Base-by-base conservation (phyloP, 140 eudicot species). In the Anethum foeniculum region DNA sequence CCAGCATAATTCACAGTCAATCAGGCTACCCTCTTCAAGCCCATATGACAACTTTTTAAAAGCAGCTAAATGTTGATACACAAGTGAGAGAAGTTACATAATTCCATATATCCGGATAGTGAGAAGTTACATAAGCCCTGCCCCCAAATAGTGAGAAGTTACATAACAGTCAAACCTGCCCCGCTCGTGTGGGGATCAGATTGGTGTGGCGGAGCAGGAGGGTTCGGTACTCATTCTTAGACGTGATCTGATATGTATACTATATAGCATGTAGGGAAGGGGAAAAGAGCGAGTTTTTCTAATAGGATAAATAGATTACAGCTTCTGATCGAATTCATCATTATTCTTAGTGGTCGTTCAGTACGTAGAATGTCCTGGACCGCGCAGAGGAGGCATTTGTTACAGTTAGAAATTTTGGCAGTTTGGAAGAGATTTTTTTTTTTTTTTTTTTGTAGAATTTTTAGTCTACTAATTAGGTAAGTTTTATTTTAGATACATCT, bases 21-120 rank as follows among this genome's bases (percentile, higher is more conserved):
- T 90, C 65, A 84, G 81, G 80, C 77, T 92, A 86, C 97, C 97
- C 9, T 81, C 90, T 38, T 64, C 93, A 71, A 89, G 89, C 81
- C 96, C 97, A n/a, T 92, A 86, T 18, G 97, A 92, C 86, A 90
- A 89, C 88, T 92, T 92, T 81, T 82, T 92, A 84, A 90, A 87
- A 71, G 93, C 93, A 54, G 86, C 93, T 56, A 86, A 88, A 23
- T 48, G 89, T 71, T 89, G 62, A 85, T 78, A 44, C 58, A 46
- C 21, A 46, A 44, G 39, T 21, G 2, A 6, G 60, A 75, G 25
- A 41, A 73, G 9, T 41, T 41, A 11, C 77, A 73, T 36, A 71
- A 36, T 19, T 5, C 14, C 48, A 36, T 71, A 28, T 25, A 71
- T 39, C 30, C 14, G 27, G 30, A 64, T n/a, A 27, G 71, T 27